A percentile compares a stretch with the other conserved stretches of the same genome.
Evolutionary conservation across 495 filamentous ascomycete species (phyloP).

Genomic region (Pyrenopolyporus hunteri): DNA sequence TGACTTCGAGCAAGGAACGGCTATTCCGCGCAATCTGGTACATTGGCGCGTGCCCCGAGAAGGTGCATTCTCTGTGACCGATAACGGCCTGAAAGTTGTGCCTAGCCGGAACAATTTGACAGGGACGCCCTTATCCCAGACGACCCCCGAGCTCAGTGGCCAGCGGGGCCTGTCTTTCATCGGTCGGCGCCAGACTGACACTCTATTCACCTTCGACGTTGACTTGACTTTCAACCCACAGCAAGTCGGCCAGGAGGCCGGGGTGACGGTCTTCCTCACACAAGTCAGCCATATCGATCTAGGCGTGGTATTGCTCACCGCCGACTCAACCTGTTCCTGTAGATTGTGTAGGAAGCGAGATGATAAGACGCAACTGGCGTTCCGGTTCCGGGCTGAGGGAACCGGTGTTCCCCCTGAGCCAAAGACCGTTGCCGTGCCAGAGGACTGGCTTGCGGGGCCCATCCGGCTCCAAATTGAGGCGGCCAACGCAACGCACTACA

Average conservation of each 20-base stretch:
- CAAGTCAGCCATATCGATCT: constrained; percentile 55
- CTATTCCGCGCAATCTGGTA: constrained; percentile 50
- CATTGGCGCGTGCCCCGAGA: constrained; percentile 51
- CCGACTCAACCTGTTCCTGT: neutral
- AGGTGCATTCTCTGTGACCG: constrained; percentile 44
- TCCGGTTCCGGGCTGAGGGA: constrained; percentile 43
- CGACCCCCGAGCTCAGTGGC: constrained; percentile 29
- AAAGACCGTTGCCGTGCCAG: constrained; percentile 14
- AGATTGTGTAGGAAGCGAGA: neutral
- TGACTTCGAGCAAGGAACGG: constrained; percentile 45
- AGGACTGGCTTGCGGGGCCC: constrained; percentile 33
- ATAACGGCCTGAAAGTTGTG: constrained; percentile 46
- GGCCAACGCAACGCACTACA: constrained; percentile 47
- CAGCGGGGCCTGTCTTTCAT: constrained; percentile 49
- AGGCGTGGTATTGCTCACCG: constrained; percentile 46
- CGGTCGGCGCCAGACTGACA: constrained; percentile 51
- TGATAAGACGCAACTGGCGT: constrained; percentile 25
- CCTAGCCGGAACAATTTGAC: constrained; percentile 49
- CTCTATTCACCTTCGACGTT: constrained; percentile 52
- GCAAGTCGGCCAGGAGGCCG: constrained; percentile 45
- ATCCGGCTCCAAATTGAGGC: constrained; percentile 45
- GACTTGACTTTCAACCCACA: constrained; percentile 48
- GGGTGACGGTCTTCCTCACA: constrained; percentile 52
- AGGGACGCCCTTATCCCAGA: constrained; percentile 22
- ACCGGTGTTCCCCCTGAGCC: constrained; percentile 10